Base-by-base conservation (phyloP, 179 eudicot genomes). In the Silene coronaria region DNA sequence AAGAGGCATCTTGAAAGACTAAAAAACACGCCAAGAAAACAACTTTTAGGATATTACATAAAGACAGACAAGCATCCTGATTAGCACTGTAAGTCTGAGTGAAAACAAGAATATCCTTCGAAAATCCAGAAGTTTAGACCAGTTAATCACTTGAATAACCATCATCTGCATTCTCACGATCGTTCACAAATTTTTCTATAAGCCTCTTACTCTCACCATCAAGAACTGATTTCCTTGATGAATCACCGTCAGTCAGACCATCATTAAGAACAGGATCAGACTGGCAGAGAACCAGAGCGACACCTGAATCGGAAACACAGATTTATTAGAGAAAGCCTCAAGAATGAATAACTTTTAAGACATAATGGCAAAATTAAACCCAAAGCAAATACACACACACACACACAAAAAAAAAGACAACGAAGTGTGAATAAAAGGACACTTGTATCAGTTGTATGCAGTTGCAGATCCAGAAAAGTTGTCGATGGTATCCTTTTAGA, bases 191-290 rank as follows among this genome's bases (percentile, higher is more conserved):
- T 79, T 89, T 93, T 85, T 91, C 95, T 6, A 91, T 77, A 53
- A 93, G 89, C 76, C 85, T 89, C 84, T 81, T 87, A 81, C 89
- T 84, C 67, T 88, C 90, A 21, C 89, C 91, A 24, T 85, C 86
- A 71, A 93, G 83, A 19, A 91, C 91, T 58, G 90, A 85, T 58
- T 83, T 76, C 76, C 87, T 82, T 11, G 95, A 91, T 26, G 82
- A 81, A 79, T 89, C 93, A 30, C 87, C 58, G 23, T 89, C 89
- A 66, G 81, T 75, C 61, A 85, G 90, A 6, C 92, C 97, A 82
- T 90, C 98, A 28, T 89, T 86, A 38, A 93, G 93, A 60, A 91
- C 96, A 5, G 97, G 98, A 87, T 93, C 96, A 61, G 96, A 85
- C 46, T 90, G 96, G 73, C 98, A 93, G 28, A 93, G 89, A 64